Percentiles rank a stretch among this genome's conserved stretches.
These are phyloP conservation scores for Stagonosporopsis chrysanthemi DNA, from an alignment of 2,329 filamentous ascomycete genomes.

Conservation along the genomic window DNA sequence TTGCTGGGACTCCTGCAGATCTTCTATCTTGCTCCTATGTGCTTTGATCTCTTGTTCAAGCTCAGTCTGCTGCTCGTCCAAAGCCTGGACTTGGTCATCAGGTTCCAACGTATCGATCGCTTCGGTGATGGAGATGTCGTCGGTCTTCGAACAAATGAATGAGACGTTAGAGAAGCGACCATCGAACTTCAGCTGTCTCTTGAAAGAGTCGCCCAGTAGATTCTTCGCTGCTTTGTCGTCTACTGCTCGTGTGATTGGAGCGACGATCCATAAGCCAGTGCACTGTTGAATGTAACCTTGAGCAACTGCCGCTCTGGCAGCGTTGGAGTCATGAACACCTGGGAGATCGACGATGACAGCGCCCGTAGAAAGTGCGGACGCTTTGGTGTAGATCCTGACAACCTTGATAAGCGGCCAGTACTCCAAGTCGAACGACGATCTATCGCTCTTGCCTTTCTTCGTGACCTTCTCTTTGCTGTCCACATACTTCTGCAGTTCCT, in stretches of 20 bases:
- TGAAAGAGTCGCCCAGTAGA: conserved; percentile 65
- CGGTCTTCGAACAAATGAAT: conserved; percentile 70
- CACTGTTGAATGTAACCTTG: conserved; percentile 67
- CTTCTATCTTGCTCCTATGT: conserved; percentile 28
- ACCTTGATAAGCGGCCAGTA: conserved; percentile 64
- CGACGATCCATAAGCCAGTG: conserved; percentile 67
- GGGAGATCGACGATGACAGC: conserved; percentile 66
- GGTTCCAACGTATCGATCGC: conserved; percentile 51
- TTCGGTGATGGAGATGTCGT: conserved; percentile 63
- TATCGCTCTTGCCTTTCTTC: conserved; percentile 33
- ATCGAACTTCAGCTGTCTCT: conserved; percentile 67
- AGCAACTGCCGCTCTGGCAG: conserved; percentile 65
- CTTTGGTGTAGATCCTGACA: conserved; percentile 61
- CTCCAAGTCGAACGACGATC: conserved; percentile 35
- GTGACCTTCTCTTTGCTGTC: conserved; percentile 62
- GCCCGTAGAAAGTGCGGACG: conserved; percentile 60
- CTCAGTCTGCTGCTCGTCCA: conserved; percentile 34
- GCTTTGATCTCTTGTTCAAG: conserved; percentile 27
- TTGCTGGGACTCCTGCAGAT: conserved; percentile 45
- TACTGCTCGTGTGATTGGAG: conserved; percentile 66
- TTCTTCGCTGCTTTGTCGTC: conserved; percentile 66
- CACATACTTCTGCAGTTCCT: conserved; percentile 58
- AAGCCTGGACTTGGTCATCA: conserved; percentile 39
- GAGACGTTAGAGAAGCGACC: conserved; percentile 62
- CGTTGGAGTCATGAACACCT: conserved; percentile 66